phyloP scores from a whole-genome alignment of 805 yeast genomes.

The Ogataea wickerhamii region DNA sequence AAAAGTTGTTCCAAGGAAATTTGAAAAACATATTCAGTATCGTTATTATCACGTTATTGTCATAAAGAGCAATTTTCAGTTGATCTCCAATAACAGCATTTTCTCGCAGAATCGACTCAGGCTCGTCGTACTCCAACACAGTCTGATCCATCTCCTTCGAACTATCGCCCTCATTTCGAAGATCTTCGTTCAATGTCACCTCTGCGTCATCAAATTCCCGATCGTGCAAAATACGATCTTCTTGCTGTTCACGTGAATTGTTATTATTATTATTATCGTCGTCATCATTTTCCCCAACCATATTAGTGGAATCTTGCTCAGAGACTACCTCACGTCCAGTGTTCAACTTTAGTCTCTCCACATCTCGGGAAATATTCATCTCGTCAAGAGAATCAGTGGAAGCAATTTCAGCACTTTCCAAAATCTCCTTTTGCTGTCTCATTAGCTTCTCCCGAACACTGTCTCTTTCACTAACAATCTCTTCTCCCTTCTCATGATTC shows the following conservation, averaged over 20 bases:
- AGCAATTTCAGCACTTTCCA: conserved; percentile 26
- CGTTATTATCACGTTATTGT: conserved; percentile 62
- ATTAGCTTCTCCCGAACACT: conserved; percentile 53
- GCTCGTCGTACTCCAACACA: conserved; percentile 20
- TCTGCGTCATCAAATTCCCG: conserved; percentile 28
- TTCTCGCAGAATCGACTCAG: conserved; percentile 38
- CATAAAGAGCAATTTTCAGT: conserved; percentile 77
- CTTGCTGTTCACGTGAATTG: not conserved
- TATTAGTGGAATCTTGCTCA: conserved; percentile 2
- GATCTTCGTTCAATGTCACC: conserved; percentile 22
- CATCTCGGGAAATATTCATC: conserved; percentile 32
- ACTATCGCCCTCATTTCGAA: conserved; percentile 31
- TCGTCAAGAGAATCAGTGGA: conserved; percentile 29
- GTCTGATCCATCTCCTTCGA: conserved; percentile 19
- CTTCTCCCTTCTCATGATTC: conserved; percentile 72
- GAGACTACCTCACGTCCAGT: conserved; percentile 10
- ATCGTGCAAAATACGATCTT: not conserved
- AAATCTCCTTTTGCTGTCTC: conserved; percentile 27
- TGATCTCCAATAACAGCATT: conserved; percentile 75
- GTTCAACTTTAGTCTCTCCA: conserved; percentile 30
- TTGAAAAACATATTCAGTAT: conserved; percentile 67
- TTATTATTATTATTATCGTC: not conserved
- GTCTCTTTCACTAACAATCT: conserved; percentile 67
- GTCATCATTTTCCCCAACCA: conserved; percentile 5
- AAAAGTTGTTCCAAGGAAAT: conserved; percentile 95